Evolutionary conservation across 140 eudicot species (phyloP), one percentile per base, ranked within the genome.

Genomic region (Oenanthe javanica): DNA sequence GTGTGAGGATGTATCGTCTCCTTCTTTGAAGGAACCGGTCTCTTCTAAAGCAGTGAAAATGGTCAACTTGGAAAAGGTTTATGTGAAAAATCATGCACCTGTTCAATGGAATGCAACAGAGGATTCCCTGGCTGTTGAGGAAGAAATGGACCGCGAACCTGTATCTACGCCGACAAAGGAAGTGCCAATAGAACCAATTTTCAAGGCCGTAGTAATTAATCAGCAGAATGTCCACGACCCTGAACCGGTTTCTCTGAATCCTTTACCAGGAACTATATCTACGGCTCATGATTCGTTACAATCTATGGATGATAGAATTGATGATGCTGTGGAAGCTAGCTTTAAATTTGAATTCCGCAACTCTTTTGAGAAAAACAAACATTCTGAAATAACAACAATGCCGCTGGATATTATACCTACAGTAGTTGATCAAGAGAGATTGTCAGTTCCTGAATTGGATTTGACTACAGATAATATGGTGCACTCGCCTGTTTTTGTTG

Each of bases 1-100:
- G 77, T 81, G 80, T 43, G 86, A 81, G 66, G 97, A 95, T 83
- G 97, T 93, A 77, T 82, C 80, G 61, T 85, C 83, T 79, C 85
- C 93, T 72, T 77, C 67, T 82, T 69, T 82, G n/a, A 75, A 79
- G 77, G 81, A 85, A 82, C n/a, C 78, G 13, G 72, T 78, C 14
- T 78, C 83, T 66, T 52, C 83, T 19, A 70, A 71, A 76, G 80
- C 59, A 78, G 87, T 75, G 73, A 86, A 84, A 79, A 79, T 23
- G 84, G 38, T 80, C 79, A 82, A 11, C 38, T 64, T 40, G 40
- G 75, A 73, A 51, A 81, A 78, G 81, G 82, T 36, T 74, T 18
- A 77, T 48, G 54, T 77, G 80, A 80, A 84, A 73, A 82, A 80
- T 71, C 80, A 75, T 23, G 48, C 79, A 72, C 88, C 86, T 43